Evolutionary conservation across 2,329 filamentous ascomycete genomes (phyloP), one percentile per base, ranked within the genome.

Genomic region (Cercospora sp.): DNA sequence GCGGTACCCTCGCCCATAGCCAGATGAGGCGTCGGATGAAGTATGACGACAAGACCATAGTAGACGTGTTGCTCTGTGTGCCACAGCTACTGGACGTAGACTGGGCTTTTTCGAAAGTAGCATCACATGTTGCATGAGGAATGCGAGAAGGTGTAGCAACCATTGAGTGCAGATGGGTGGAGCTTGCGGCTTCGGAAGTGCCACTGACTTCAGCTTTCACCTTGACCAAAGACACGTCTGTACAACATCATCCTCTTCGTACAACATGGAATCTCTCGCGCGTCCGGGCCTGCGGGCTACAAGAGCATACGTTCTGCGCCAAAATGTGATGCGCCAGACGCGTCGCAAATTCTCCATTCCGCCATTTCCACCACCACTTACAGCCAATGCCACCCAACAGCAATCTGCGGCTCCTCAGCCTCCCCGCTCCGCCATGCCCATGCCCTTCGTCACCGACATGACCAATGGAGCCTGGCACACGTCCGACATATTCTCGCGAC

Each of bases 401-500:
- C 61, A 28, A 30, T 12, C 20, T 30, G 18, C 61, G 23, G 39
- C 26, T 26, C 7, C 45, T 23, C 45, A 18, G 16, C 33, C 20
- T 59, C 70, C 68, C 8, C 67, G 71, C 70, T 72, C 71, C 69
- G 72, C 72, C 45, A 73, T 68, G 9, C 73, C 71, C 16, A 83
- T 83, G 73, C 83, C 83, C 28, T 85, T 81, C 68, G 82, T 85
- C 60, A 85, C 83, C 42, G 73, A 82, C 75, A 70, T 60, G 59
- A 42, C 72, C 63, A 83, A 81, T 75, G 83, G 83, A 72, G 82
- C 82, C 70, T 85, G 80, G 80, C 83, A 84, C 76, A 84, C 83
- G 63, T 83, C 80, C 60, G 83, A 82, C 70, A 83, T 81, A 67
- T 83, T 80, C 78, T 83, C 79, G 30, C 80, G 82, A 60, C 79